Base-by-base conservation (phyloP, 129 eudicot species). In the Chrysanthemum lavandulifolium region DNA sequence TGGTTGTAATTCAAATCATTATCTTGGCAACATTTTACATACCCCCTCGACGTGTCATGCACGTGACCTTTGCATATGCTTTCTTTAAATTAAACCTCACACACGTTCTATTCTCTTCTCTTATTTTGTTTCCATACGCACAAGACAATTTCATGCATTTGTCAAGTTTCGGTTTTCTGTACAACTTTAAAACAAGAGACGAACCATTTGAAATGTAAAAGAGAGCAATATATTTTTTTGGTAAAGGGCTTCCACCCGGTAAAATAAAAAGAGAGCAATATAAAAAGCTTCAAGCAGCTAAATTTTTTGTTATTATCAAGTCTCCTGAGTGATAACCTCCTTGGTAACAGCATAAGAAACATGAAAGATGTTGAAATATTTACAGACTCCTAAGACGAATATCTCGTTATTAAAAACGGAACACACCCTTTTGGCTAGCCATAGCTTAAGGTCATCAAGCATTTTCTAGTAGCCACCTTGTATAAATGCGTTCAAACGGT, bases 401-500 rank as follows among this genome's bases (percentile, higher is more conserved):
- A 65, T 5, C 59, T 33, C 40, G 36, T 71, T 78, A 78, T 78
- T 78, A 19, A 68, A 58, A 64, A 25, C 61, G 16, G 43, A 62
- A 71, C 51, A 64, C 19, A 71, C 76, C 67, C 55, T 11, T 36
- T 5, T 4, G 16, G 36, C 19, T 13, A 60, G 13, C 79, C 33
- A 49, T 4, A 21, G 59, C 5, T 73, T 53, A 75, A 19, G 65
- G 71, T 59, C 69, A 48, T 82, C 76, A 3, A 43, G 79, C 87
- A 69, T 79, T 85, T 75, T 65, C 64, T 90, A 95, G 81, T 95
- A 95, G 56, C 99, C 99, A 23, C 99, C 99, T 65, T 95, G 99
- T 33, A 95, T 95, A 63, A 61, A 95, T n/a, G 97, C 97, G 77
- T 95, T 95, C 87, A 95, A 68, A 67, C 97, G 97, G 86, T 91